Conservation (phyloP, 345 rosid species). For the Balakata baccata region DNA sequence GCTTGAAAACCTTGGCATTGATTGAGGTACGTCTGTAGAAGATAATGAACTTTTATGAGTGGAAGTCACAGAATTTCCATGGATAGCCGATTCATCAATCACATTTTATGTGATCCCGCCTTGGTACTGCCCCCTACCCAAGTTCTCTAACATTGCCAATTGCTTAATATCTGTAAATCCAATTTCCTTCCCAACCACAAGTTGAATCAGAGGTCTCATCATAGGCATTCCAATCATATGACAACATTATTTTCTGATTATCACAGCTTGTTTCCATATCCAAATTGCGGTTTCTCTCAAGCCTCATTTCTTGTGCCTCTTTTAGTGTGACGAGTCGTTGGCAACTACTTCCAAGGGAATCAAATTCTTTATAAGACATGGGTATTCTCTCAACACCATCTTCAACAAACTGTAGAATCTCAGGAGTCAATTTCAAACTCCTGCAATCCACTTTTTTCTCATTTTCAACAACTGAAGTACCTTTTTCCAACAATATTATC, state of each 20-base stretch:
- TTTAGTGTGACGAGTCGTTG: constrained; percentile 9
- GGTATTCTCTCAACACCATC: constrained; percentile 10
- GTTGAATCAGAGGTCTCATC: constrained; percentile 9
- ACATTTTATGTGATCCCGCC: not conserved
- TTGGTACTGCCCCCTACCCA: not conserved
- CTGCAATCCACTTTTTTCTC: constrained; percentile 5
- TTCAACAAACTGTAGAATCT: constrained; percentile 3
- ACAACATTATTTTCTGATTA: not conserved
- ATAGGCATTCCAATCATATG: constrained; percentile 8
- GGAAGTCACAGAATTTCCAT: not conserved
- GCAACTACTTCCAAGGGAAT: constrained; percentile 10
- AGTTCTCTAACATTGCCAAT: not conserved
- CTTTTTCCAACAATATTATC: not conserved
- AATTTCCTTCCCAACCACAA: constrained; percentile 22
- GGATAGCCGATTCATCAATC: not conserved
- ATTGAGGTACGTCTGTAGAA: not conserved
- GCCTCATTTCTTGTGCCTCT: constrained; percentile 13
- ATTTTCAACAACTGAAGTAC: not conserved
- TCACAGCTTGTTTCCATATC: too few species aligned
- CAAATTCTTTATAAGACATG: constrained; percentile 12
- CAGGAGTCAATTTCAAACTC: constrained; percentile 14
- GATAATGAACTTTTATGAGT: constrained; percentile 3
- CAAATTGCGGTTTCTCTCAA: not conserved
- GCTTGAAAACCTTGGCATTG: constrained; percentile 14
- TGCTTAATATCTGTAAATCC: constrained; percentile 18